These are phyloP conservation scores for Ascochyta viciae-villosae DNA, from an alignment of 2,329 filamentous ascomycete genomes.

Conservation along the genomic window DNA sequence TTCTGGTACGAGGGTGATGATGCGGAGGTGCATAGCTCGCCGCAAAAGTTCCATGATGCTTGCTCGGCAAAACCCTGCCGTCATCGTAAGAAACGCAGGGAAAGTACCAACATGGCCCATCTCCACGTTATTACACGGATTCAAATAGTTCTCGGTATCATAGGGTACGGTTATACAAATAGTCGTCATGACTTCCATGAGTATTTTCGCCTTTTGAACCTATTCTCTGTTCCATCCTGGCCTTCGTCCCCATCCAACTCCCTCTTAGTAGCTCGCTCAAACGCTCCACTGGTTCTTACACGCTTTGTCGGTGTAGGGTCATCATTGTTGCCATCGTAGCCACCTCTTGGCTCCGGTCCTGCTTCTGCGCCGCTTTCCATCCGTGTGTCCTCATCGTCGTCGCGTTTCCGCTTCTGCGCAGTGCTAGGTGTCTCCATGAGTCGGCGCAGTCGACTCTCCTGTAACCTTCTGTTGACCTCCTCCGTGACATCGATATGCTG, in stretches of 20 bases:
- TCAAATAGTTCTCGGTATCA: neutral
- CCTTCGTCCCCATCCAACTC: slow-evolving; percentile 3
- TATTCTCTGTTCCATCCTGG: slow-evolving; percentile 8
- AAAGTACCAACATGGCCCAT: neutral
- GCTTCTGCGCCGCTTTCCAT: slow-evolving; percentile 26
- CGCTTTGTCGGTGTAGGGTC: slow-evolving; percentile 32
- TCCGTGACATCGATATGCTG: slow-evolving; percentile 43
- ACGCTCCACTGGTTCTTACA: slow-evolving; percentile 32
- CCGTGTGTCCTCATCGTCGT: slow-evolving; percentile 31
- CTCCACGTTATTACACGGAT: too few relatives aligned
- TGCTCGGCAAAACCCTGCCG: slow-evolving; percentile 37
- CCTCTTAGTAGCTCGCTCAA: slow-evolving; percentile 33
- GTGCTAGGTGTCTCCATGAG: slow-evolving; percentile 43
- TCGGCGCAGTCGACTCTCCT: slow-evolving; percentile 38
- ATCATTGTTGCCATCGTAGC: slow-evolving; percentile 20
- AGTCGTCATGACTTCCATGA: slow-evolving; percentile 3
- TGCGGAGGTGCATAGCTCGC: slow-evolving; percentile 8
- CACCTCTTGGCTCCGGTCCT: slow-evolving; percentile 23
- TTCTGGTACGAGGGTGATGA: slow-evolving; percentile 8
- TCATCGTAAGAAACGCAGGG: neutral
- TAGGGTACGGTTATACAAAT: neutral
- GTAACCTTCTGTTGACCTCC: slow-evolving; percentile 42
- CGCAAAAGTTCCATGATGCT: slow-evolving; percentile 42
- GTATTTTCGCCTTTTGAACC: slow-evolving; percentile 28
- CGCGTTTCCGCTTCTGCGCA: slow-evolving; percentile 44